Evolutionary conservation across 768 basidiomycete species (phyloP).

Genomic region (Lactarius akahatsu): DNA sequence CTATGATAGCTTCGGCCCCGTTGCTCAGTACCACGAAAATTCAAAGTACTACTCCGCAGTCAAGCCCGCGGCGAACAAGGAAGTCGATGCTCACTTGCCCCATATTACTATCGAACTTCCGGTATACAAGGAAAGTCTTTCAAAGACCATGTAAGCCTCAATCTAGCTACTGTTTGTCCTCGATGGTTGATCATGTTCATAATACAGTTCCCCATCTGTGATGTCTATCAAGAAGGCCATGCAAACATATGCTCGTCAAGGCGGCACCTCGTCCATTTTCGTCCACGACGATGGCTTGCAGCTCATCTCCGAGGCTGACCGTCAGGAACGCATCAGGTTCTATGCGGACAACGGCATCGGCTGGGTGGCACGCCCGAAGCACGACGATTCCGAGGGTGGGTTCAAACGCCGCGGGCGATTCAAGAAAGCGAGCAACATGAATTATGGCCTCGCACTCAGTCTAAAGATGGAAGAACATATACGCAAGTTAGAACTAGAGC

Average conservation of each 20-base stretch:
- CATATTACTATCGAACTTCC: conserved; percentile 82
- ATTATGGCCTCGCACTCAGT: conserved; percentile 72
- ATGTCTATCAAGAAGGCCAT: conserved; percentile 80
- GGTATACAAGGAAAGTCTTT: conserved; percentile 84
- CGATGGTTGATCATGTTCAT: conserved; percentile 9
- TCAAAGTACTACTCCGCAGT: conserved; percentile 79
- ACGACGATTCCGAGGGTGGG: conserved; percentile 58
- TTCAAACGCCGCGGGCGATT: conserved; percentile 84
- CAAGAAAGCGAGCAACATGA: conserved; percentile 95
- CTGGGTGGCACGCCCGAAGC: conserved; percentile 79
- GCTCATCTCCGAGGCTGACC: conserved; percentile 58
- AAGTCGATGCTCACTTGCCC: conserved; percentile 62
- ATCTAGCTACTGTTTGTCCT: neutral
- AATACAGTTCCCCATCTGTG: conserved; percentile 64
- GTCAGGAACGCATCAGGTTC: conserved; percentile 64
- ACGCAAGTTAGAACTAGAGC: conserved; percentile 45
- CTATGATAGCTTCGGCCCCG: conserved; percentile 63
- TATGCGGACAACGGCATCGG: conserved; percentile 78
- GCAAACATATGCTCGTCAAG: conserved; percentile 91
- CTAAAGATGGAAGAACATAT: conserved; percentile 57
- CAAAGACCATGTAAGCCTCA: conserved; percentile 71
- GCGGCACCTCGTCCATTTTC: conserved; percentile 76
- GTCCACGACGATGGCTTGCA: conserved; percentile 86
- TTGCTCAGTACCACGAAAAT: conserved; percentile 83
- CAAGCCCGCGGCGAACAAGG: conserved; percentile 58